Conservation (phyloP, 2,329 filamentous ascomycete genomes). For the Pleomassaria siparia region DNA sequence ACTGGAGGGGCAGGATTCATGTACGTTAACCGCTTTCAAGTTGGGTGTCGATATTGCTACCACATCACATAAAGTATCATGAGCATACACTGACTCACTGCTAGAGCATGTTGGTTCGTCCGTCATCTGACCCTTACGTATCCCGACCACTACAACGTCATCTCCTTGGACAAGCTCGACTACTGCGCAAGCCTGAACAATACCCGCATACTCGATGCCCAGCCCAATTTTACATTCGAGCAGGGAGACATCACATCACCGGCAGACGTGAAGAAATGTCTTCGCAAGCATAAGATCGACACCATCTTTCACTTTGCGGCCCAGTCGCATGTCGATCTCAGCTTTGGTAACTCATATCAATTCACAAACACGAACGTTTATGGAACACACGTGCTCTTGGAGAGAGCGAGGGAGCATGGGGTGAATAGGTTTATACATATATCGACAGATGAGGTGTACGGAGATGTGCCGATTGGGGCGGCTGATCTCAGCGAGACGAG, state of each 20-base stretch:
- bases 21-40: constrained; percentile 58
- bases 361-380: constrained; percentile 83
- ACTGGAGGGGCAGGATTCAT: constrained; percentile 86
- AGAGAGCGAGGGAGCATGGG: constrained; percentile 71
- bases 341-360: constrained; percentile 78
- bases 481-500: constrained; percentile 73
- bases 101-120: constrained; percentile 78
- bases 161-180: constrained; percentile 84
- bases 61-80: background rate
- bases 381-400: constrained; percentile 79
- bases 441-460: constrained; percentile 84
- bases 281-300: constrained; percentile 72
- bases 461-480: constrained; percentile 71
- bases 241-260: constrained; percentile 77
- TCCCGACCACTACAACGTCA: constrained; percentile 71
- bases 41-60: background rate
- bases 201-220: constrained; percentile 66
- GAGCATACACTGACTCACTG: constrained; percentile 14
- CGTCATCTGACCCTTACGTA: constrained; percentile 77
- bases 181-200: constrained; percentile 83
- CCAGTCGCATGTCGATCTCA: constrained; percentile 81
- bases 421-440: constrained; percentile 78
- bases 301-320: constrained; percentile 83
- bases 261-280: constrained; percentile 67
- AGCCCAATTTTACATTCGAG: constrained; percentile 75